Percentiles rank a stretch among this genome's conserved stretches.
Evolutionary conservation across 331 rosid species (phyloP).

Genomic region (Cydonia oblonga): DNA sequence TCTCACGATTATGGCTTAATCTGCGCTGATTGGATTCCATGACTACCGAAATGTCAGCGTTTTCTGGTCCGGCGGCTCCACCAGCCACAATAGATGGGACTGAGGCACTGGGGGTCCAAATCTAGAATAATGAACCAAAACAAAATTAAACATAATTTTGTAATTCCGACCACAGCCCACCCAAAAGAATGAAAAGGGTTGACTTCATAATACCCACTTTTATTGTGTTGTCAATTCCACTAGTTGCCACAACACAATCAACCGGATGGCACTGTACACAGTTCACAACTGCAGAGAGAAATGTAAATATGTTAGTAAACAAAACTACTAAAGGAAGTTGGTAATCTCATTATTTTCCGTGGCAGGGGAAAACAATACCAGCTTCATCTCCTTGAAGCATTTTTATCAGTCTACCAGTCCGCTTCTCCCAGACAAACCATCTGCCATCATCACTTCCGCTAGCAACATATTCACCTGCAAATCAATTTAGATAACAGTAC

Average conservation of each 20-base stretch:
- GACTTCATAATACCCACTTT: slow-evolving; percentile 44
- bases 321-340: not conserved
- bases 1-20: slow-evolving; percentile 54
- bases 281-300: slow-evolving; percentile 62
- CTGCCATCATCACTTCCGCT: slow-evolving; percentile 99
- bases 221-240: slow-evolving; percentile 88
- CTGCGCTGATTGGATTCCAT: slow-evolving; percentile 76
- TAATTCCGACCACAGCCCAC: slow-evolving; percentile 1
- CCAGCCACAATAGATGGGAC: slow-evolving; percentile 69
- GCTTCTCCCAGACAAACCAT: slow-evolving; percentile 98
- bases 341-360: not conserved
- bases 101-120: slow-evolving; percentile 88
- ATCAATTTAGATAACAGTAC: slow-evolving; percentile 10
- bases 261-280: slow-evolving; percentile 85
- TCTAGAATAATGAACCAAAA: slow-evolving; percentile 32
- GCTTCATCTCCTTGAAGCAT: slow-evolving; percentile 80
- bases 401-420: slow-evolving; percentile 80
- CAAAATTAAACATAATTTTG: slow-evolving; percentile 16
- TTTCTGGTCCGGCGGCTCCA: slow-evolving; percentile 70
- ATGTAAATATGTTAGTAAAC: slow-evolving; percentile 8
- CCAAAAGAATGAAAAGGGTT: not conserved
- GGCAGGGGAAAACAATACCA: slow-evolving; percentile 37
- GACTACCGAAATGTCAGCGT: slow-evolving; percentile 45
- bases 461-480: slow-evolving; percentile 80
- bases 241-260: slow-evolving; percentile 90